Base-by-base conservation (phyloP, 2,329 filamentous ascomycete species). In the Exophiala sp. region DNA sequence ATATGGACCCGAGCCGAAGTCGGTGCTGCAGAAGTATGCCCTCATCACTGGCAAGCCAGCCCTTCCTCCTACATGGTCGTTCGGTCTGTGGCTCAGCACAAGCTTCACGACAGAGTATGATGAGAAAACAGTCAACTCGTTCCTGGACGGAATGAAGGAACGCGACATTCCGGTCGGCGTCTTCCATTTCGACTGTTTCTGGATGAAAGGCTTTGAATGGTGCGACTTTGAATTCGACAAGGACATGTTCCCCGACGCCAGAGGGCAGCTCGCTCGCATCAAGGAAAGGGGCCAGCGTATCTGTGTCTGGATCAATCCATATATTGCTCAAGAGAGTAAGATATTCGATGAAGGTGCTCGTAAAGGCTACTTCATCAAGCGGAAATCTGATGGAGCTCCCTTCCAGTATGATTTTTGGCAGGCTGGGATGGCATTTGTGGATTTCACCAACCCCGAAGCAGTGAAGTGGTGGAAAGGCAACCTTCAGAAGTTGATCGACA, bases 321-420 rank as follows among this genome's bases (percentile, higher is more conserved):
- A 88, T 63, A 76, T 88, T 24, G 83, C 77, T 0, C 83, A 88
- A 66, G 79, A 82, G 27, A 83, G 81, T 1, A 79, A 77, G 0
- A 72, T 84, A 0, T 88, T 88, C 67, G 68, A 73, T 50, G 73
- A 81, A 54, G 83, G 68, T 3, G 82, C 34, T 77, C 77, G 34
- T 48, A 82, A 80, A 46, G 82, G 83, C 0, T 88, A 85, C 60
- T 73, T 88, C 14, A 73, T 88, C 51, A 84, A 82, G 70, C 78
- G 82, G 22, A 79, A 76, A 56, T 79, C 86, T 60, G 83, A 82
- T 10, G 80, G 84, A 1, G 41, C 46, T 9, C 57, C 57, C 18
- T 88, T 81, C 79, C 84, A 88, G 66, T 86, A 83, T 81, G 84
- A 88, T 60, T 68, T 85, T 35, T 88, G 85, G 85, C 84, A 88